These are phyloP conservation scores for Arachnomyces sp. DNA, from an alignment of 2,329 filamentous ascomycete species.

Conservation along the genomic window DNA sequence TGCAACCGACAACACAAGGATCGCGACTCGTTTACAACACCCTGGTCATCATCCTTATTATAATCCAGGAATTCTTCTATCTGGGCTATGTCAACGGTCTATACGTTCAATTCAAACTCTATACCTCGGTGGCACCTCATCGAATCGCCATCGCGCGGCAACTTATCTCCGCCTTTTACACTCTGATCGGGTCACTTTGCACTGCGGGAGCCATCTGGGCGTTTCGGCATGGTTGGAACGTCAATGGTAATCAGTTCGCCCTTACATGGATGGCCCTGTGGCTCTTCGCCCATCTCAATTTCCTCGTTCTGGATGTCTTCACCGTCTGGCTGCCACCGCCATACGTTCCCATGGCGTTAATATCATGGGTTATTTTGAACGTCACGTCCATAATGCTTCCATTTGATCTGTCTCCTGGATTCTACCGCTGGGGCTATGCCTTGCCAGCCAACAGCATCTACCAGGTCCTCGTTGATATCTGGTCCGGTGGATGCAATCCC, in stretches of 20 bases:
- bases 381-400: conserved; percentile 36
- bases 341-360: conserved; percentile 37
- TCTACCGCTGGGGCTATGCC: conserved; percentile 34
- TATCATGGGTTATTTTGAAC: conserved; percentile 40
- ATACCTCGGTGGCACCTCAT: conserved; percentile 20
- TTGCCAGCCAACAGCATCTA: conserved; percentile 37
- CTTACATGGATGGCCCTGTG: conserved; percentile 38
- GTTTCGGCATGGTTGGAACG: conserved; percentile 34
- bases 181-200: conserved; percentile 34
- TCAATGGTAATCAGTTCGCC: conserved; percentile 33
- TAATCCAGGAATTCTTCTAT: conserved; percentile 44
- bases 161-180: conserved; percentile 29
- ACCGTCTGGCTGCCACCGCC: conserved; percentile 33
- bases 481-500: conserved; percentile 36
- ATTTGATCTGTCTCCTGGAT: conserved; percentile 35
- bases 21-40: conserved; percentile 39
- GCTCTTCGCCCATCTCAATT: conserved; percentile 39
- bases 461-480: conserved; percentile 36
- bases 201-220: conserved; percentile 38
- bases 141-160: conserved; percentile 28
- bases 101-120: conserved; percentile 31
- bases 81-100: conserved; percentile 39
- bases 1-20: conserved; percentile 36
- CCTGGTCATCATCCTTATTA: conserved; percentile 36
- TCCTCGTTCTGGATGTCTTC: conserved; percentile 37